A percentile compares a stretch with the other conserved stretches of the same genome.
Conservation (phyloP, 1,284 basidiomycete genomes). For the Exsudoporus floridanus region DNA sequence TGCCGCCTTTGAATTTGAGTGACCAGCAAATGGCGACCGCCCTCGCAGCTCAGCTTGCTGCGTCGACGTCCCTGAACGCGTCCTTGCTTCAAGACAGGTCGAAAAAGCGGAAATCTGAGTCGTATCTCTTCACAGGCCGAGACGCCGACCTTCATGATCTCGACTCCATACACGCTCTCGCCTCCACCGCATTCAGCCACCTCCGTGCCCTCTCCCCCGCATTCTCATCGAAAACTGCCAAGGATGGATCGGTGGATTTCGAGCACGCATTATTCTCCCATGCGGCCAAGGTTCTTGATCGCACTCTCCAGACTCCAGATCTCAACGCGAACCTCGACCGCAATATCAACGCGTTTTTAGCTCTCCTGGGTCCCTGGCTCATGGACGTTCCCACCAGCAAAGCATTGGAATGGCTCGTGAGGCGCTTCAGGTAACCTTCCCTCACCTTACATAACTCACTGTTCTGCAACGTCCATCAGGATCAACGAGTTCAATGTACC, state of each 20-base stretch:
- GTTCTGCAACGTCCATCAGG: slow-evolving; percentile 42
- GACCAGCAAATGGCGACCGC: slow-evolving; percentile 56
- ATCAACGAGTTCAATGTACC: slow-evolving; percentile 93
- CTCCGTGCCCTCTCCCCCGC: slow-evolving; percentile 63
- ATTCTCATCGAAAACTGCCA: slow-evolving; percentile 37
- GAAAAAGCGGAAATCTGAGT: slow-evolving; percentile 55
- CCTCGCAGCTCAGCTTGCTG: slow-evolving; percentile 82
- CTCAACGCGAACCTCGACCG: slow-evolving; percentile 63
- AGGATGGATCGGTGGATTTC: slow-evolving; percentile 48
- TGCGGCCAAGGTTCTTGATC: slow-evolving; percentile 71
- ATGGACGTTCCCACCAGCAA: slow-evolving; percentile 82
- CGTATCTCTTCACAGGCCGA: slow-evolving; percentile 84
- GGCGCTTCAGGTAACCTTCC: slow-evolving; percentile 77
- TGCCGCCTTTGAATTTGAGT: too few species aligned
- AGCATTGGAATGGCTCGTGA: slow-evolving; percentile 94
- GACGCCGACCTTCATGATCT: slow-evolving; percentile 84
- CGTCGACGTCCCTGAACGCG: slow-evolving; percentile 79
- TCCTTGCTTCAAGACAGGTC: slow-evolving; percentile 70
- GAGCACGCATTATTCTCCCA: slow-evolving; percentile 85
- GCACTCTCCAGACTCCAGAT: slow-evolving; percentile 75
- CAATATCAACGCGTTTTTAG: slow-evolving; percentile 64
- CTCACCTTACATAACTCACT: not conserved
- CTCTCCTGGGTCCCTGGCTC: slow-evolving; percentile 77
- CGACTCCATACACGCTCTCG: slow-evolving; percentile 85
- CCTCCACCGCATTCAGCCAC: slow-evolving; percentile 78